Evolutionary conservation across 345 rosid species (phyloP).

Genomic region (Corchorus olitorius): DNA sequence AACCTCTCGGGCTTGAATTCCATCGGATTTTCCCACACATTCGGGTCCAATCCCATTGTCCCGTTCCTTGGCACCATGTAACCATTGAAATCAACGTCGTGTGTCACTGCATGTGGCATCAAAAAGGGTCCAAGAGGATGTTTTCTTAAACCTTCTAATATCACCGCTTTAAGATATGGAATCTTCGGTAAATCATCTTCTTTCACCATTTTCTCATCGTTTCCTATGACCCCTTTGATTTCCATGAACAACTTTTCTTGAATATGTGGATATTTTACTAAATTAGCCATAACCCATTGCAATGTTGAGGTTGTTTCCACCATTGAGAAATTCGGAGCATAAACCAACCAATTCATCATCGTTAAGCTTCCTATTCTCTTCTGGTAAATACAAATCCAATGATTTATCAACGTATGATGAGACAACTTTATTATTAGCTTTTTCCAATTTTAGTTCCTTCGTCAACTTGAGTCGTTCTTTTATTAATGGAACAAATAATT

Average conservation of each 20-base stretch:
- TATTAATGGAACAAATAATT: background rate
- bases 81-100: slow-evolving; percentile 32
- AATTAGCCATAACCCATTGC: background rate
- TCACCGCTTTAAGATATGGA: background rate
- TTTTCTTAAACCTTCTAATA: background rate
- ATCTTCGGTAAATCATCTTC: background rate
- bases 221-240: background rate
- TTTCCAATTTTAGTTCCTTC: background rate
- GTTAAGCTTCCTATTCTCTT: background rate
- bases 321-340: background rate
- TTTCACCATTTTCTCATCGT: background rate
- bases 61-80: slow-evolving; percentile 33
- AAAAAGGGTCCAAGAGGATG: background rate
- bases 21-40: slow-evolving; percentile 40
- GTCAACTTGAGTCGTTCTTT: background rate
- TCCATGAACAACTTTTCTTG: background rate
- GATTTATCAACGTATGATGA: background rate
- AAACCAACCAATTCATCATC: background rate
- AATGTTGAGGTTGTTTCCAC: background rate
- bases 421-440: too few species aligned
- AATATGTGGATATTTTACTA: background rate
- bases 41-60: slow-evolving; percentile 34
- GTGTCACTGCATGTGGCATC: background rate
- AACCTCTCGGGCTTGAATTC: slow-evolving; percentile 40
- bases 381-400: background rate